Evolutionary conservation across 2,329 filamentous ascomycete genomes (phyloP).

Genomic region (Acephala macrosclerotiorum): DNA sequence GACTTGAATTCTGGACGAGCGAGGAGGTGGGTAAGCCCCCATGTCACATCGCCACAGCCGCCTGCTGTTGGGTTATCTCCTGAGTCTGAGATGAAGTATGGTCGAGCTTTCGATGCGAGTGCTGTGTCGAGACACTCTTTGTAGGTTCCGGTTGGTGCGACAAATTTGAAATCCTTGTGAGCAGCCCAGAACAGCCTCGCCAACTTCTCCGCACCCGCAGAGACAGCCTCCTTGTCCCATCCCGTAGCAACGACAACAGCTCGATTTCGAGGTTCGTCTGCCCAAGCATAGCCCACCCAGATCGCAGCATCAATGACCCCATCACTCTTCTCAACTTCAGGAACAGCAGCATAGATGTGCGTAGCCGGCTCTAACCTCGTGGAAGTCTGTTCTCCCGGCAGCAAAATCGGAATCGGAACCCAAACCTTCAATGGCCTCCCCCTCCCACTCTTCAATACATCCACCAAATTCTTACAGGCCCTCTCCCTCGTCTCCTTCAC

Average conservation of each 20-base stretch:
- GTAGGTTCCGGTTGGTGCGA: constrained; percentile 57
- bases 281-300: constrained; percentile 65
- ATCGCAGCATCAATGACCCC: constrained; percentile 59
- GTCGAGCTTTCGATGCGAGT: constrained; percentile 48
- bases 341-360: constrained; percentile 56
- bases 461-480: constrained; percentile 57
- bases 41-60: constrained; percentile 61
- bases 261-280: constrained; percentile 59
- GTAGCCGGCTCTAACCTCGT: constrained; percentile 60
- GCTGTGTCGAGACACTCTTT: constrained; percentile 55
- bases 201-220: constrained; percentile 51
- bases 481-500: constrained; percentile 57
- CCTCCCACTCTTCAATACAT: constrained; percentile 43
- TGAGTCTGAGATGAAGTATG: constrained; percentile 62
- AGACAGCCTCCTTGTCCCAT: constrained; percentile 52
- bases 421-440: constrained; percentile 57
- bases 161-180: constrained; percentile 57
- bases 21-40: constrained; percentile 55
- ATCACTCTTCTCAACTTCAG: constrained; percentile 49
- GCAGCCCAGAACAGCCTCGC: constrained; percentile 57
- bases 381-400: constrained; percentile 62
- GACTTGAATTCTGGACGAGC: constrained; percentile 53
- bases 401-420: constrained; percentile 58
- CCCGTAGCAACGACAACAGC: constrained; percentile 59
- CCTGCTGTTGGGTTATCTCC: constrained; percentile 63